Evolutionary conservation across 164 flowering plant genomes (phyloP).

Genomic region (Brasenia schreberi): DNA sequence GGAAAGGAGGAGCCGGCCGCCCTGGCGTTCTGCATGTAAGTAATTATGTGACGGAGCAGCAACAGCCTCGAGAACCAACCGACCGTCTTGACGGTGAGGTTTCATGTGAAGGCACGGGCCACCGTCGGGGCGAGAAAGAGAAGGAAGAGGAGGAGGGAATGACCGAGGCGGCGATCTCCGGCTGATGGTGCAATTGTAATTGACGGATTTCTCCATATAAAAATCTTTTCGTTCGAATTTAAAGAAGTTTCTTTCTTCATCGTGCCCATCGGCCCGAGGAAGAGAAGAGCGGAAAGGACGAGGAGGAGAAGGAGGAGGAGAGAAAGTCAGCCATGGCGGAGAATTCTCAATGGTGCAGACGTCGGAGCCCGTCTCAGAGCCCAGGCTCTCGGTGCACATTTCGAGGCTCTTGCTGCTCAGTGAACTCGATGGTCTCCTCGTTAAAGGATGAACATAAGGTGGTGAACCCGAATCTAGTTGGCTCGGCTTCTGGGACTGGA

Average conservation of each 20-base stretch:
- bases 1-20: conserved; percentile 55
- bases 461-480: conserved; percentile 6
- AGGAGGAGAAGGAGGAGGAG: not conserved
- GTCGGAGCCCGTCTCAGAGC: conserved; percentile 79
- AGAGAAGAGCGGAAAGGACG: not conserved
- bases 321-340: not conserved
- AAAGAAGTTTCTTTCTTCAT: not conserved
- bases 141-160: conserved; percentile 66
- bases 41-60: conserved; percentile 26
- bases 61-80: conserved; percentile 60
- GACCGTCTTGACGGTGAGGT: conserved; percentile 42
- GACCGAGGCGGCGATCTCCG: conserved; percentile 8
- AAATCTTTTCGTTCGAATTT: not conserved
- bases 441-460: conserved; percentile 55
- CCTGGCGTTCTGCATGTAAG: conserved; percentile 44
- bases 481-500: conserved; percentile 17
- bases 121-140: conserved; percentile 21
- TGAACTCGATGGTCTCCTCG: conserved; percentile 28
- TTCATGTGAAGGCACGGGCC: conserved; percentile 37
- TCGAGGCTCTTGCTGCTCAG: conserved; percentile 53
- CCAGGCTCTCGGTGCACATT: conserved; percentile 83
- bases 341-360: conserved; percentile 3
- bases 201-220: not conserved
- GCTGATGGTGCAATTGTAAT: not conserved
- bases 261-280: not conserved